Conservation (phyloP, 2,329 filamentous ascomycete species). For the Ceratocystis smalleyi region DNA sequence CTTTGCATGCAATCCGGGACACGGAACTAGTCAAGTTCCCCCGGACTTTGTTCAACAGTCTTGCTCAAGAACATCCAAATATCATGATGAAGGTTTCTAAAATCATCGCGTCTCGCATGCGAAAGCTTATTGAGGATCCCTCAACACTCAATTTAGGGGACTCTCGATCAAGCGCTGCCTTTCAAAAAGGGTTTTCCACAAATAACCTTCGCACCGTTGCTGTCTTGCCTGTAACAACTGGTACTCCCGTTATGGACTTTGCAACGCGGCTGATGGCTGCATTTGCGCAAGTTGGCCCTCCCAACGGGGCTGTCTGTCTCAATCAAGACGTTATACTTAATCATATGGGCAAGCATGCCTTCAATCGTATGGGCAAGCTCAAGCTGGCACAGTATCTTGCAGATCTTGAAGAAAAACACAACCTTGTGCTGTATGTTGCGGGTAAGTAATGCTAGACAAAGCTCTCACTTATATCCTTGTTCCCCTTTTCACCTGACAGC, state of each 20-base stretch:
- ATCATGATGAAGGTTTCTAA: slow-evolving; percentile 99
- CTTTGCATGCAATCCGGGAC: slow-evolving; percentile 87
- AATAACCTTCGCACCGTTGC: slow-evolving; percentile 87
- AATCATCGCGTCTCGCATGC: slow-evolving; percentile 91
- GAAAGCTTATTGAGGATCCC: slow-evolving; percentile 70
- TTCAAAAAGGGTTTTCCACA: slow-evolving; percentile 57
- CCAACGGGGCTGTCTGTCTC: slow-evolving; percentile 78
- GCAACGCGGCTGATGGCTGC: slow-evolving; percentile 78
- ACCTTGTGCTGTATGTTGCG: slow-evolving; percentile 85
- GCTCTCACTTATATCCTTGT: neutral
- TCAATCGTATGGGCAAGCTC: slow-evolving; percentile 92
- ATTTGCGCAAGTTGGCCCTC: slow-evolving; percentile 71
- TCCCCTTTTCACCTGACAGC: slow-evolving; percentile 13
- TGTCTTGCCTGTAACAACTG: slow-evolving; percentile 75
- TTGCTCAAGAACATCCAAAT: slow-evolving; percentile 89
- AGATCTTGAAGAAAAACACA: slow-evolving; percentile 92
- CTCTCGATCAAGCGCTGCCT: slow-evolving; percentile 23
- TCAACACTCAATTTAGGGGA: slow-evolving; percentile 51
- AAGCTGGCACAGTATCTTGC: slow-evolving; percentile 92
- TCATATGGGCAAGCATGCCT: slow-evolving; percentile 87
- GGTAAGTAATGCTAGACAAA: slow-evolving; percentile 31
- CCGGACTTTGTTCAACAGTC: slow-evolving; percentile 88
- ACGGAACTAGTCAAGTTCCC: slow-evolving; percentile 95
- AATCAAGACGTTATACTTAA: slow-evolving; percentile 90
- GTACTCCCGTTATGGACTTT: slow-evolving; percentile 90